Conservation (phyloP, 768 basidiomycete genomes). For the Cubamyces sp. region DNA sequence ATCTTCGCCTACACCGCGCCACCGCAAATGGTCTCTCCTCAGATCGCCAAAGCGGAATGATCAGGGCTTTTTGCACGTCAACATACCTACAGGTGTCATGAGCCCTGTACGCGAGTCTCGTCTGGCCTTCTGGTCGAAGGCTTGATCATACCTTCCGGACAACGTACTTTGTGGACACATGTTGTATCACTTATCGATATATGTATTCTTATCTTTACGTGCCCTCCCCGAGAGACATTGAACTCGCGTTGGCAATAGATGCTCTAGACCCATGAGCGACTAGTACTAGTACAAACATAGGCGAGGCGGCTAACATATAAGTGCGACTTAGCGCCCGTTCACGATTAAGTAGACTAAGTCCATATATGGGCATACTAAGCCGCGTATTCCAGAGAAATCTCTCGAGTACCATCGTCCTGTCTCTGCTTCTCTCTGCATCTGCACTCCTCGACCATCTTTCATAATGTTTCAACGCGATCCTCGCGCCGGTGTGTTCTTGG, state of each 20-base stretch:
- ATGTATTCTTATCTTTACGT: no score
- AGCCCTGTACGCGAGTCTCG: slow-evolving; percentile 19
- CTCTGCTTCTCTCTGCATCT: slow-evolving; percentile 6
- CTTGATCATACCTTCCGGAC: not conserved
- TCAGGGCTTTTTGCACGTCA: slow-evolving; percentile 21
- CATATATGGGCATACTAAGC: slow-evolving; percentile 1
- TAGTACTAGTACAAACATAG: no score
- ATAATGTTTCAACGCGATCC: slow-evolving; percentile 91
- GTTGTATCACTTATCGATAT: no score
- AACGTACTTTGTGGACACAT: not conserved
- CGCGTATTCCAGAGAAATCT: slow-evolving; percentile 22
- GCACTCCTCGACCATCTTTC: slow-evolving; percentile 11
- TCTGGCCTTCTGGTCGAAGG: slow-evolving; percentile 17
- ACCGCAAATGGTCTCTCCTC: slow-evolving; percentile 3
- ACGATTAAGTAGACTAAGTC: not conserved
- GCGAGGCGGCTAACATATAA: no score
- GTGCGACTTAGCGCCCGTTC: no score
- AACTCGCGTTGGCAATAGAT: no score
- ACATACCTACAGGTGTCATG: slow-evolving; percentile 23
- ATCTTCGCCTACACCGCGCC: not conserved
- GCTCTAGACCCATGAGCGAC: no score
- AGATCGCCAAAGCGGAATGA: slow-evolving; percentile 5
- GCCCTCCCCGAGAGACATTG: no score
- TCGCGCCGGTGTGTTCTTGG: slow-evolving; percentile 88
- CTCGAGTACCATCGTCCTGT: slow-evolving; percentile 13